These are phyloP conservation scores for Solanum virginianum DNA, from an alignment of 257 asterid species.

Conservation along the genomic window DNA sequence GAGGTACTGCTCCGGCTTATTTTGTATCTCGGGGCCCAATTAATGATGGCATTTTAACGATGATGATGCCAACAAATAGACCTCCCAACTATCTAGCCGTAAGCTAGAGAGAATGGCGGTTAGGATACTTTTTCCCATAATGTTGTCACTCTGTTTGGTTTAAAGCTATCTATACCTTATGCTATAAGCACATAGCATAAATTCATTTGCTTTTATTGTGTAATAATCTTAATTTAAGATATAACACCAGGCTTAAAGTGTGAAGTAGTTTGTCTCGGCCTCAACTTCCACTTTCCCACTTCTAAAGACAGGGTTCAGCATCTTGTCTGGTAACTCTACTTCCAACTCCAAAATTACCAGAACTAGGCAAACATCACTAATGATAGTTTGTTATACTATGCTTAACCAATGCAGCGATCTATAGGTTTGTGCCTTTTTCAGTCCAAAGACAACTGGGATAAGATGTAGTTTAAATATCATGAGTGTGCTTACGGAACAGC, in stretches of 20 bases:
- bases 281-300: background rate
- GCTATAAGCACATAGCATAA: background rate
- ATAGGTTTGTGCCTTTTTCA: background rate
- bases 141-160: background rate
- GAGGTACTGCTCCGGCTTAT: slow-evolving; percentile 29
- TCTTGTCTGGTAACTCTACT: background rate
- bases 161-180: background rate
- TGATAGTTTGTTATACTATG: background rate
- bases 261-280: background rate
- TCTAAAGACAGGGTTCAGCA: background rate
- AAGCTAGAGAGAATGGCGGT: background rate
- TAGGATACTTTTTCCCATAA: background rate
- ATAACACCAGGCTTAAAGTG: background rate
- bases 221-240: background rate
- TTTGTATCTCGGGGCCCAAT: background rate
- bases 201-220: background rate
- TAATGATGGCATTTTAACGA: background rate
- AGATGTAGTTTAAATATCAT: background rate
- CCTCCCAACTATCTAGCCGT: background rate
- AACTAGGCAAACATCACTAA: background rate
- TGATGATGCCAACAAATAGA: background rate
- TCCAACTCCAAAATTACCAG: background rate
- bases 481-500: background rate
- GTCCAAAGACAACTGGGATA: background rate
- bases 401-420: background rate